phyloP scores from a whole-genome alignment of 192 early-diverging fungal species.

The Backusella morwellensis region DNA sequence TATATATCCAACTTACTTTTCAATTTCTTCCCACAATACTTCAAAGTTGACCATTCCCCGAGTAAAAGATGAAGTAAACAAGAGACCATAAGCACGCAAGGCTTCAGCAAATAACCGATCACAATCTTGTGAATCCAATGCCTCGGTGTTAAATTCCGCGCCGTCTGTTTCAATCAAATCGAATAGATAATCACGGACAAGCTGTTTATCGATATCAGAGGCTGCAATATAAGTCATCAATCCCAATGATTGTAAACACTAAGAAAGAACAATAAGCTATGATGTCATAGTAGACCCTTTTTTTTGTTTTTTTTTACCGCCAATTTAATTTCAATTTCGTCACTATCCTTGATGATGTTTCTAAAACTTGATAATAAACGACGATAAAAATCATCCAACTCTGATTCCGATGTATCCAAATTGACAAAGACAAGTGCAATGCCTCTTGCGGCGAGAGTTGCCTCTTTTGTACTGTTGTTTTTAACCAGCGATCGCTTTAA shows the following conservation, averaged over 20 bases:
- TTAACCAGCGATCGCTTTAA: constrained; percentile 54
- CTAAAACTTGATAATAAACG: constrained; percentile 43
- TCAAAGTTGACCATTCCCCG: constrained; percentile 24
- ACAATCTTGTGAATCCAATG: constrained; percentile 13
- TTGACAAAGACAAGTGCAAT: constrained; percentile 50
- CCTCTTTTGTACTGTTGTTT: constrained; percentile 36
- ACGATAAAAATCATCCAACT: constrained; percentile 47
- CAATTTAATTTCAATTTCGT: constrained; percentile 44
- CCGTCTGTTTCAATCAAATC: constrained; percentile 33
- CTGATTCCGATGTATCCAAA: constrained; percentile 36
- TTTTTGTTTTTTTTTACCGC: constrained; percentile 30
- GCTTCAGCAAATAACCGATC: constrained; percentile 20
- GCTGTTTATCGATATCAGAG: constrained; percentile 24
- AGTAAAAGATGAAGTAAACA: constrained; percentile 23
- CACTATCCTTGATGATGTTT: constrained; percentile 43
- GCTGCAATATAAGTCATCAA: constrained; percentile 30
- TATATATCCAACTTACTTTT: constrained; percentile 23
- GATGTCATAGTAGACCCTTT: neutral
- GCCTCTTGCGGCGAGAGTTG: constrained; percentile 41
- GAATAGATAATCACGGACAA: constrained; percentile 27
- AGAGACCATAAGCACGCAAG: constrained; percentile 22
- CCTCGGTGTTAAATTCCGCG: constrained; percentile 21
- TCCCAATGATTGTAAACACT: constrained; percentile 30
- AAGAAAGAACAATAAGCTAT: neutral
- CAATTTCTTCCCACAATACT: constrained; percentile 35